These are phyloP conservation scores for Cladosporium halotolerans DNA, from an alignment of 2,329 filamentous ascomycete genomes.

Conservation along the genomic window DNA sequence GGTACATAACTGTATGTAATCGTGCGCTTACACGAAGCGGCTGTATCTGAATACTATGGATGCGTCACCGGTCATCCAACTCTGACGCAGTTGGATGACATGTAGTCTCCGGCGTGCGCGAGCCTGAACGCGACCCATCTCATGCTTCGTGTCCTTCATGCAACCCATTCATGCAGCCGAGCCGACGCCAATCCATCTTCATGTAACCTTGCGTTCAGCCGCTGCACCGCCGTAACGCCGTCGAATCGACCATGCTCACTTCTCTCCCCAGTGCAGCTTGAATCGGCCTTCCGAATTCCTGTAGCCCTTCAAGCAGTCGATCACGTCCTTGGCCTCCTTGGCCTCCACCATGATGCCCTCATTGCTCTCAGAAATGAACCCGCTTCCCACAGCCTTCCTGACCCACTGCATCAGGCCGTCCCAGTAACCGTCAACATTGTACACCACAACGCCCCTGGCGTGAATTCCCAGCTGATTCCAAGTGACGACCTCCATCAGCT, in stretches of 20 bases:
- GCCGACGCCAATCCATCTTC: not conserved
- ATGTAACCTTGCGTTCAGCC: conserved; percentile 1
- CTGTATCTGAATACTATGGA: not conserved
- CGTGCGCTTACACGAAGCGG: not conserved
- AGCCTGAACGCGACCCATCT: not conserved
- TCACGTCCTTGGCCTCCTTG: conserved; percentile 63
- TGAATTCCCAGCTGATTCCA: conserved; percentile 97
- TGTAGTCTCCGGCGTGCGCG: not conserved
- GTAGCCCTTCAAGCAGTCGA: conserved; percentile 66
- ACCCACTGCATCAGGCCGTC: conserved; percentile 82
- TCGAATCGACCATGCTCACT: conserved; percentile 33
- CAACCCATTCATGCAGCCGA: conserved; percentile 2
- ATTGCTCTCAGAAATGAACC: conserved; percentile 69
- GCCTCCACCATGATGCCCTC: conserved; percentile 74
- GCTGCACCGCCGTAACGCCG: not conserved
- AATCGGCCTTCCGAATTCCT: conserved; percentile 67
- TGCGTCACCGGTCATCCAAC: not conserved
- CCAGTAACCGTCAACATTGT: conserved; percentile 89
- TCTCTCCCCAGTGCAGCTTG: conserved; percentile 72
- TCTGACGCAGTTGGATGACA: not conserved
- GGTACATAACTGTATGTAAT: conserved; percentile 11
- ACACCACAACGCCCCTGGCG: conserved; percentile 66
- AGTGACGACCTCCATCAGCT: conserved; percentile 82
- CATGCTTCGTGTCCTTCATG: conserved; percentile 3
- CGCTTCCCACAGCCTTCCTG: conserved; percentile 63